Conservation (phyloP, 2,329 filamentous ascomycete genomes). For the Botryosphaeria dothidea region DNA sequence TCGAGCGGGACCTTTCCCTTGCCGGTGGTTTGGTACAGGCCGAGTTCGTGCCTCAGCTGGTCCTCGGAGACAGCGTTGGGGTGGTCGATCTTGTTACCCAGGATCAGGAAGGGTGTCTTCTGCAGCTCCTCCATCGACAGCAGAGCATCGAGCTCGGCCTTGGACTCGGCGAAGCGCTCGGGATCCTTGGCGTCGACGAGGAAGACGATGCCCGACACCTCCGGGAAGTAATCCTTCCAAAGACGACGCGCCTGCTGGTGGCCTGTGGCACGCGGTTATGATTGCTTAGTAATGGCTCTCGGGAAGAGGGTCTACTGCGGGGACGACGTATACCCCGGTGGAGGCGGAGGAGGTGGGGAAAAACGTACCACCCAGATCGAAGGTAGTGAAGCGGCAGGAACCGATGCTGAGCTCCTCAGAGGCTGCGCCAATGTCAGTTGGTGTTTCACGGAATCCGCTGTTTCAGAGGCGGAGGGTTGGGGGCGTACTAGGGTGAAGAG, state of each 20-base stretch:
- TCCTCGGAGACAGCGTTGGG: constrained; percentile 94
- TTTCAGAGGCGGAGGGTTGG: not conserved
- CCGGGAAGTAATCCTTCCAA: constrained; percentile 43
- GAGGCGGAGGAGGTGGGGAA: not conserved
- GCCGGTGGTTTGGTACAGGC: constrained; percentile 92
- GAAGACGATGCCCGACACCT: constrained; percentile 79
- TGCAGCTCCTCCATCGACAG: constrained; percentile 94
- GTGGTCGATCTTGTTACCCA: constrained; percentile 99
- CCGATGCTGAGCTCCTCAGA: constrained; percentile 60
- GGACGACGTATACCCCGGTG: not conserved
- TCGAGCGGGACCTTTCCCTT: constrained; percentile 93
- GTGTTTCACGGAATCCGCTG: not conserved
- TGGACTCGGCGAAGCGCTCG: constrained; percentile 90
- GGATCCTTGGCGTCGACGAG: constrained; percentile 96
- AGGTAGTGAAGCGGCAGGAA: constrained; percentile 82
- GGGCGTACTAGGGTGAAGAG: constrained; percentile 80
- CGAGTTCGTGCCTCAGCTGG: constrained; percentile 86
- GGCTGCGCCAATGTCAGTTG: constrained; percentile 51
- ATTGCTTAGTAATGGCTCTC: constrained; percentile 14
- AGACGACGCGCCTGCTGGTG: constrained; percentile 43
- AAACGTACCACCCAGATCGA: constrained; percentile 73
- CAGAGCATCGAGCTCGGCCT: constrained; percentile 91
- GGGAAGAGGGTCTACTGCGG: not conserved
- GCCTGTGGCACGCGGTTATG: not conserved
- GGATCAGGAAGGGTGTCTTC: constrained; percentile 93